Evolutionary conservation across 805 yeast species (phyloP).

Genomic region (Zygosaccharomyces gambellarensis): DNA sequence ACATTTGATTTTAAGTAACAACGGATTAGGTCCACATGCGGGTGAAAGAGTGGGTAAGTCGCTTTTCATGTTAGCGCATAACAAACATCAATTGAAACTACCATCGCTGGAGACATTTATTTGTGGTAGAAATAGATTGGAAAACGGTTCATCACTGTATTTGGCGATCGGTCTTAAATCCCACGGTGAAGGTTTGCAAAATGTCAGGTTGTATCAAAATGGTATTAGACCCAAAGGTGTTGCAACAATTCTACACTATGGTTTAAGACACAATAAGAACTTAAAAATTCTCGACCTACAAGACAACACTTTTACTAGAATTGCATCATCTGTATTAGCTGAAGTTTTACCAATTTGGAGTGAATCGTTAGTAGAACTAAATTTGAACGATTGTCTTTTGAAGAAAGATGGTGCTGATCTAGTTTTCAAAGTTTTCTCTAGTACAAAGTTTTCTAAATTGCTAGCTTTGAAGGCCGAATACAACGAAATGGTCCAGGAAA

Average conservation of each 20-base stretch:
- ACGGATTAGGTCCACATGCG: constrained; percentile 98
- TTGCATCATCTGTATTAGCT: constrained; percentile 64
- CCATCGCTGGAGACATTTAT: constrained; percentile 73
- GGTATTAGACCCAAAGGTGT: constrained; percentile 97
- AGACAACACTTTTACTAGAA: constrained; percentile 85
- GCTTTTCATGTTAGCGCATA: constrained; percentile 61
- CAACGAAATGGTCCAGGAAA: constrained; percentile 71
- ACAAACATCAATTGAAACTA: constrained; percentile 47
- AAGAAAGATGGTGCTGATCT: constrained; percentile 68
- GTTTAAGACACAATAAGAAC: constrained; percentile 56
- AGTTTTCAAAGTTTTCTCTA: constrained; percentile 46
- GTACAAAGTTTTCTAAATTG: constrained; percentile 41
- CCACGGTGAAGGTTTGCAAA: constrained; percentile 62
- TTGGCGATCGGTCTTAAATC: constrained; percentile 81
- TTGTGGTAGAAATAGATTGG: constrained; percentile 96
- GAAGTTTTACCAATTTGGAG: constrained; percentile 59
- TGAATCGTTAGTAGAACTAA: constrained; percentile 60
- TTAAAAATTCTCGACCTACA: constrained; percentile 78
- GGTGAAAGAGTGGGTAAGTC: constrained; percentile 93
- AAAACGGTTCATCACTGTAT: constrained; percentile 85
- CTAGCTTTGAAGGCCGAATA: constrained; percentile 71
- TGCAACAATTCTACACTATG: constrained; percentile 63
- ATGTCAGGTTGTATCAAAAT: constrained; percentile 82
- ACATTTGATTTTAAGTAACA: constrained; percentile 85
- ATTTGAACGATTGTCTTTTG: constrained; percentile 83